Evolutionary conservation across 768 basidiomycete genomes (phyloP), one percentile per base, ranked within the genome.

Genomic region (Gyrodon lividus): DNA sequence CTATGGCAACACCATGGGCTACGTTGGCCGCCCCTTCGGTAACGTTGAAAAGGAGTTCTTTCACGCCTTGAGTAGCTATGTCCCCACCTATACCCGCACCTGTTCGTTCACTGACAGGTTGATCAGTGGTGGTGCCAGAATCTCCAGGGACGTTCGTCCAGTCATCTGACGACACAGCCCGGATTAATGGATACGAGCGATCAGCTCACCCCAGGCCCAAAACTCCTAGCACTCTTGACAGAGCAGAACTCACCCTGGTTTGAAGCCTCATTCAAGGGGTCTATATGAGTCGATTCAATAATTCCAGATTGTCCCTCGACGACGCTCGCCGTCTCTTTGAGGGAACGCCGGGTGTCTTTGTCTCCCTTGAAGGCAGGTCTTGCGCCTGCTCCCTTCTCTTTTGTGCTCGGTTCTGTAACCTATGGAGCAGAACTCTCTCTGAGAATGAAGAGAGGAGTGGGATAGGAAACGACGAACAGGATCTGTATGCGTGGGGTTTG

Each of bases 221-320:
- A n/a, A 26, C 24, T 26, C 7, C 7, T 4, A 26, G 30, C 30
- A 30, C 8, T 1, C 30, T 12, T 10, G 30, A 9, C 30, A 30
- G 30, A 30, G 10, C 30, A 30, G 8, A 30, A 55, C 65, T 28
- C 44, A 74, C 73, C 72, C 60, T 75, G 72, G 54, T 72, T 74
- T 5, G 72, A 70, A 51, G 72, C 67, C 45, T 78, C 71, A 51
- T 73, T 72, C 59, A 81, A 63, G 19, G 81, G 81, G 46, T 78
- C 78, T 47, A 82, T 80, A 56, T 80, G 67, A 20, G 78, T 70
- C 28, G 70, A 66, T 64, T 83, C 80, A 56, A 83, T 80, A 56
- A 82, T 80, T 16, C 81, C 80, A 6, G 82, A 78, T 2, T 72
- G 74, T 13, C 72, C 74, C 61, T 82, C 81, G 34, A 77, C 64